Base-by-base conservation (phyloP, 495 filamentous ascomycete species). In the Symbiotaphrina buchneri region DNA sequence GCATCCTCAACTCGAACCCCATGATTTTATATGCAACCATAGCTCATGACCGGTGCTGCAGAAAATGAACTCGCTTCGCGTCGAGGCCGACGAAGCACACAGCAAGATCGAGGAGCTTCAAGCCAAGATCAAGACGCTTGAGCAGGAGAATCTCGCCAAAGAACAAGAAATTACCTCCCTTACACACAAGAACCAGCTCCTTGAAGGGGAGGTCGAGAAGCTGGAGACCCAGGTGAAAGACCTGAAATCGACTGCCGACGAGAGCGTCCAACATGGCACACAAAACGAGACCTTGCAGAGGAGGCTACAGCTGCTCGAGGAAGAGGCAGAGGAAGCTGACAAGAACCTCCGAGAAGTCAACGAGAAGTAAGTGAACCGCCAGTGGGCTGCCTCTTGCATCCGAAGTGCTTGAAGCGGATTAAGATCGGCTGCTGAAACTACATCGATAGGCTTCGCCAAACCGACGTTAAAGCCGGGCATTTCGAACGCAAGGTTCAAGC, bases 401-500 rank as follows among this genome's bases (percentile, higher is more conserved):
- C n/a, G n/a, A n/a, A n/a, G n/a, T n/a, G n/a, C n/a, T n/a, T n/a
- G n/a, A n/a, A n/a, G n/a, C n/a, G n/a, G n/a, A n/a, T n/a, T n/a
- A n/a, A n/a, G n/a, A n/a, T n/a, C n/a, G n/a, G n/a, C n/a, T n/a
- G n/a, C n/a, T n/a, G 7, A 21, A 11, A n/a, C 10, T 25, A 13
- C 13, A 8, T 37, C 33, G 24, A 26, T 37, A 99, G 87, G 58
- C 79, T 95, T 45, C 82, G 90, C 45, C 84, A 91, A 58, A 94
- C 87, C 53, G 87, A 95, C 53, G 82, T 95, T 57, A 94, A 94
- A 62, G 82, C 87, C 49, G 90, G 85, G 38, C 87, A 99, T 65
- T 93, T 82, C 58, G 90, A 95, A 59, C 90, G 90, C 62, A 94
- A 99, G 61, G 87, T 99, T 39, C 76, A 90, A 51, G 91, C 85